These are phyloP conservation scores for Syncephalis fuscata DNA, from an alignment of 371 early-diverging fungal species.

Conservation along the genomic window DNA sequence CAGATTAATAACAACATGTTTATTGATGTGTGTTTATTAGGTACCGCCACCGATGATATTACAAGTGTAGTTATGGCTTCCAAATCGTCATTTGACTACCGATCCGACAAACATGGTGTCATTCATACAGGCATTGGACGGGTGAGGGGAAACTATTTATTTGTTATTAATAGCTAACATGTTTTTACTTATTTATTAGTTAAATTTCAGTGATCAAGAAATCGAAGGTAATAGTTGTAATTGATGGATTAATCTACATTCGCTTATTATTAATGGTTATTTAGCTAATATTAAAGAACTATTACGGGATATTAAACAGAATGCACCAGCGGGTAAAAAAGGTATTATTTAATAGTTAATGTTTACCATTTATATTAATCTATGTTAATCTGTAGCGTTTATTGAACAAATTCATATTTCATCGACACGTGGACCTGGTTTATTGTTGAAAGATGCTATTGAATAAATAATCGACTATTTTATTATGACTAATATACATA, in stretches of 20 bases:
- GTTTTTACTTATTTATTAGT: background rate
- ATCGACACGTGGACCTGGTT: slow-evolving; percentile 41
- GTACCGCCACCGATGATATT: slow-evolving; percentile 65
- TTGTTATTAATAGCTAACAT: background rate
- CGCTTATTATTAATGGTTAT: background rate
- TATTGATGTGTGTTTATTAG: slow-evolving; percentile 10
- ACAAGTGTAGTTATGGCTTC: slow-evolving; percentile 32
- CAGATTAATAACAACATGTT: background rate
- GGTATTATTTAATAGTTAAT: background rate
- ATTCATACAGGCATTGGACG: slow-evolving; percentile 41
- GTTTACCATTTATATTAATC: too few relatives aligned
- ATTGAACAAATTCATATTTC: slow-evolving; percentile 36
- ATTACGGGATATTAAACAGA: background rate
- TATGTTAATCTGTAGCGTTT: slow-evolving; percentile 19
- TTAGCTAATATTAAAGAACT: background rate
- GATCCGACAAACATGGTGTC: slow-evolving; percentile 51
- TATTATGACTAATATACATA: too few relatives aligned
- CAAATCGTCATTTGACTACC: slow-evolving; percentile 53
- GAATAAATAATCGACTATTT: background rate
- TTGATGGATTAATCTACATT: background rate
- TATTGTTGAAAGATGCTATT: slow-evolving; percentile 13
- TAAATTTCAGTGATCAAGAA: slow-evolving; percentile 30
- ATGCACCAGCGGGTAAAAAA: slow-evolving; percentile 3
- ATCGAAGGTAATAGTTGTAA: slow-evolving; percentile 28
- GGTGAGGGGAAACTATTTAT: background rate